Evolutionary conservation across 495 filamentous ascomycete species (phyloP), one percentile per base, ranked within the genome.

Genomic region (Evansstolkia leycettana): DNA sequence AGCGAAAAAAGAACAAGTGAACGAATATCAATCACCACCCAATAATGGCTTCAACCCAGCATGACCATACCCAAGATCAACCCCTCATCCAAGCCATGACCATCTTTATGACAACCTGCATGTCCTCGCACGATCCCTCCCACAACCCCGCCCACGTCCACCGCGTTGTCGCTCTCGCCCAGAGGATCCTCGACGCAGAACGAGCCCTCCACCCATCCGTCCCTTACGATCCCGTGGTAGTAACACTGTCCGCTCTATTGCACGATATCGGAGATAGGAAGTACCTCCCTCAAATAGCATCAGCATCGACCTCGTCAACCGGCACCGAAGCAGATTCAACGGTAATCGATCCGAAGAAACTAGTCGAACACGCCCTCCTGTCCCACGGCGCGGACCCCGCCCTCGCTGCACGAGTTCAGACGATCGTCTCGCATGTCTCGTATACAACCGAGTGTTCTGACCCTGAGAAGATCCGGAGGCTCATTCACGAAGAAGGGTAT

Each of bases 251-350:
- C 1, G 84, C 84, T 2, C 68, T 92, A 0, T 70, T 94, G 0
- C 88, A 95, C 55, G 87, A 95, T 49, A 76, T 94, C 7, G 82
- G 78, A 33, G 88, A 95, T 49, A 68, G 72, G 50, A 95, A 94
- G 55, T 94, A 94, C 57, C 50, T 76, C 9, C 39, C 35, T 0
- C n/a, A n/a, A n/a, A n/a, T n/a, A n/a, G n/a, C n/a, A n/a, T 14
- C 23, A 2, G 17, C 12, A 6, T 14, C 12, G 28, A 29, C 28
- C 11, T 28, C 14, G 9, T 33, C 29, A 25, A 33, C 35, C 14
- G 5, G 23, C 17, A 5, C 31, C n/a, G 7, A 10, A n/a, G 7
- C 26, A 27, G 4, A 11, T 36, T 41, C 28, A 27, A 65, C 9
- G 58, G 53, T 33, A 55, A 73, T 43, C 19, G 65, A 73, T 44